phyloP scores from a whole-genome alignment of 2,329 filamentous ascomycete species.

The Domatiomyces globalis region DNA sequence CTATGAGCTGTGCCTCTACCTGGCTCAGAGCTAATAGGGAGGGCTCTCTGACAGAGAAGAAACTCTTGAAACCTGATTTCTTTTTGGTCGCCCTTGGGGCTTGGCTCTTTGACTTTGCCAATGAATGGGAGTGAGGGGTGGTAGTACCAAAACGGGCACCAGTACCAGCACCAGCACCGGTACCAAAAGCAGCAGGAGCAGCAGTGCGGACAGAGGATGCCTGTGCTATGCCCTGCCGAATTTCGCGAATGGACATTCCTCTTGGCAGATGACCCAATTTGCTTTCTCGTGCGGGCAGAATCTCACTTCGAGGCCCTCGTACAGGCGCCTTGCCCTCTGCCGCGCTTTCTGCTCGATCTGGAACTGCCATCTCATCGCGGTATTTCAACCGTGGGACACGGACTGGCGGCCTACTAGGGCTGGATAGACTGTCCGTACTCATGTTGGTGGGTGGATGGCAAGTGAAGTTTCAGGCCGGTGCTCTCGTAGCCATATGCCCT shows the following conservation, averaged over 20 bases:
- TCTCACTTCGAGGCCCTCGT: neutral
- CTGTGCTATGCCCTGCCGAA: neutral
- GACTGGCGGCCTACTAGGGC: neutral
- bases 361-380: neutral
- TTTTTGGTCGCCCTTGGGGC: constrained; percentile 20
- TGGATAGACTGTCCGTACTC: neutral
- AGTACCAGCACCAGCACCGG: neutral
- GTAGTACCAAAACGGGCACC: neutral
- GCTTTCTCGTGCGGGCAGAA: neutral
- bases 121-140: neutral
- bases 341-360: neutral
- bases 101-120: neutral
- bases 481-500: neutral
- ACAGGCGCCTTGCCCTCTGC: neutral
- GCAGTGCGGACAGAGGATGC: too few relatives aligned
- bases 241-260: too few relatives aligned
- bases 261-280: too few relatives aligned
- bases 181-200: too few relatives aligned
- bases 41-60: constrained; percentile 36
- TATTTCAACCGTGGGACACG: neutral
- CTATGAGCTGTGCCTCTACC: constrained; percentile 25
- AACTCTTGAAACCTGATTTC: constrained; percentile 28
- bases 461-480: neutral
- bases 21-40: constrained; percentile 34
- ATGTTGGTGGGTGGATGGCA: neutral